Base-by-base conservation (phyloP, 140 eudicot genomes). In the Bidens hawaiensis region DNA sequence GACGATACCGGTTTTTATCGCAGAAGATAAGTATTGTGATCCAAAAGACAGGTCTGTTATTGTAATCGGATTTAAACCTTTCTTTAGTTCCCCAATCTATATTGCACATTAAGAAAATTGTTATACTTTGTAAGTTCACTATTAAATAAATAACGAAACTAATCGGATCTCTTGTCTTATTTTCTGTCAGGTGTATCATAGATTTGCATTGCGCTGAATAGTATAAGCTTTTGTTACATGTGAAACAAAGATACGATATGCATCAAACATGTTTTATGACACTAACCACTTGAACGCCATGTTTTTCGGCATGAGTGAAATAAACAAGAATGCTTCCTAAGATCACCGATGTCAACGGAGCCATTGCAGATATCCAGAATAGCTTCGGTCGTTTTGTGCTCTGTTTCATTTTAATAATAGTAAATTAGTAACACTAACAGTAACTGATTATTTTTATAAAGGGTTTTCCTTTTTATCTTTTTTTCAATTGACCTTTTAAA, bases 211-310 rank as follows among this genome's bases (percentile, higher is more conserved):
- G n/a, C n/a, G n/a, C n/a, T n/a, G n/a, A n/a, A n/a, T n/a, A n/a
- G n/a, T n/a, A n/a, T n/a, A n/a, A n/a, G n/a, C 6, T 30, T 30
- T 30, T 30, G 4, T 30, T 30, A 3, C 6, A 3, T 30, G 4
- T 30, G 34, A 16, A 5, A 45, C 23, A 2, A 45, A 45, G 16
- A 45, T n/a, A 45, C 0, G 51, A 45, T 45, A 45, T 16, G 15
- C 16, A 16, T 45, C 3, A n/a, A n/a, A n/a, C n/a, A n/a, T n/a
- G n/a, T n/a, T n/a, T n/a, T n/a, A n/a, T 54, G n/a, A 76, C 11
- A 57, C 87, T 80, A 52, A 93, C 99, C 95, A 88, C 95, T 84
- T 85, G 96, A 62, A 93, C 94, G 7, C 99, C 99, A 28, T 93
- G 99, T 40, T 78, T 88, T 19, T 93, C 96, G 42, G 99, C 96